Evolutionary conservation across 1,284 basidiomycete genomes (phyloP).

Genomic region (Crepidotus sp.): DNA sequence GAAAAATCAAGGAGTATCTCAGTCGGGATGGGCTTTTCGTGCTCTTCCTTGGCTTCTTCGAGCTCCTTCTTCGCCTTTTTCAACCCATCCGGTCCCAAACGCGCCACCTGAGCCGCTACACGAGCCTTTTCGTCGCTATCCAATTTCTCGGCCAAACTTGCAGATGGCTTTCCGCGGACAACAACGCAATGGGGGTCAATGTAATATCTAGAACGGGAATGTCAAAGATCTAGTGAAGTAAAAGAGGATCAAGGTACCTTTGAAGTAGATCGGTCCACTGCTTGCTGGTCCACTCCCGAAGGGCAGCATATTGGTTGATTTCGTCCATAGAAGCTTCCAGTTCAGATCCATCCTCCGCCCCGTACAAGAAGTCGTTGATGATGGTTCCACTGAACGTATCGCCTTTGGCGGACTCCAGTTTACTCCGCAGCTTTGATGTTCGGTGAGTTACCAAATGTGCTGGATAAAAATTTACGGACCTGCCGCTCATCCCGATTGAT

Average conservation of each 20-base stretch:
- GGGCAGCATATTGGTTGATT: slow-evolving; percentile 58
- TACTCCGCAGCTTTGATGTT: slow-evolving; percentile 54
- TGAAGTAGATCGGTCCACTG: slow-evolving; percentile 80
- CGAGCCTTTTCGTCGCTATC: slow-evolving; percentile 79
- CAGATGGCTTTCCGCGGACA: slow-evolving; percentile 84
- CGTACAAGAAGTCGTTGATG: slow-evolving; percentile 87
- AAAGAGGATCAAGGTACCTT: slow-evolving; percentile 41
- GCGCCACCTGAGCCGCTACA: slow-evolving; percentile 59
- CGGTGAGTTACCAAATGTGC: background rate
- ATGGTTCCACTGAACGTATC: slow-evolving; percentile 65
- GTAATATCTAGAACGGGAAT: slow-evolving; percentile 53
- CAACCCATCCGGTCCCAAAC: slow-evolving; percentile 77
- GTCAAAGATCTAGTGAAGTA: background rate
- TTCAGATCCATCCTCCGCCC: slow-evolving; percentile 75
- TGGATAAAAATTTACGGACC: slow-evolving; percentile 30
- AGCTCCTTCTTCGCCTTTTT: slow-evolving; percentile 63
- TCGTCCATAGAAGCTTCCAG: slow-evolving; percentile 73
- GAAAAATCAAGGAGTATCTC: slow-evolving; percentile 80
- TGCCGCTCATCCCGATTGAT: slow-evolving; percentile 86
- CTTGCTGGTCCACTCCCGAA: slow-evolving; percentile 65
- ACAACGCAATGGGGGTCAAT: slow-evolving; percentile 64
- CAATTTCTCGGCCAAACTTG: slow-evolving; percentile 73
- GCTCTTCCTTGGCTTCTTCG: slow-evolving; percentile 79
- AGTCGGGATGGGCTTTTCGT: slow-evolving; percentile 76
- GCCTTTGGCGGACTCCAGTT: slow-evolving; percentile 68